phyloP scores from a whole-genome alignment of 371 early-diverging fungal genomes.

The Syncephalastrum sp. region DNA sequence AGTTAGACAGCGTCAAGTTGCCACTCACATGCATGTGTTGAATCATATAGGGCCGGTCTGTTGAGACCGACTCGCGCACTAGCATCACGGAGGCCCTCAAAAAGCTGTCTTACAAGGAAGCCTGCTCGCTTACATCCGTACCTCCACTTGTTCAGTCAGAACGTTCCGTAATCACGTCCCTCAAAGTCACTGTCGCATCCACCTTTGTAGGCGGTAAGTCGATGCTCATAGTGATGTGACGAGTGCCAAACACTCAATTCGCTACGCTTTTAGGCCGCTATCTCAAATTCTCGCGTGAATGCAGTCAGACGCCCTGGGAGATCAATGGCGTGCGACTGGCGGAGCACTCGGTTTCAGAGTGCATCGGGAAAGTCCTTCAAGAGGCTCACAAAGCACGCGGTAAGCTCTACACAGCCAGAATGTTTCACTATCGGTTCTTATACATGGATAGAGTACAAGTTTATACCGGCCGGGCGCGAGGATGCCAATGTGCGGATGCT shows the following conservation, averaged over 20 bases:
- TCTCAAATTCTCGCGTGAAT: conserved; percentile 78
- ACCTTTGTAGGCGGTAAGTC: conserved; percentile 49
- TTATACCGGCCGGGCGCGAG: conserved; percentile 93
- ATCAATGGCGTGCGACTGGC: conserved; percentile 71
- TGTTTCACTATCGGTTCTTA: too few species aligned
- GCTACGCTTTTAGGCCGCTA: conserved; percentile 68
- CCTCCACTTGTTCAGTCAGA: conserved; percentile 46
- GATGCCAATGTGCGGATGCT: conserved; percentile 98
- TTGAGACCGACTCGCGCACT: conserved; percentile 43
- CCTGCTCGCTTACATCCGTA: conserved; percentile 38
- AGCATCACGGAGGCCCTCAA: conserved; percentile 57
- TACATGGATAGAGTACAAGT: conserved; percentile 58
- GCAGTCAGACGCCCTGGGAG: conserved; percentile 89
- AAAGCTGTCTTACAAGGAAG: conserved; percentile 48
- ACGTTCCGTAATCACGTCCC: conserved; percentile 29
- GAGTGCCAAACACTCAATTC: not conserved
- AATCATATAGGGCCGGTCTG: not conserved
- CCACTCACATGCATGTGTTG: too few species aligned
- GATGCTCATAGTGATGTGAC: not conserved
- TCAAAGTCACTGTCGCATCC: conserved; percentile 50
- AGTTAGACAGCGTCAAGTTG: not conserved
- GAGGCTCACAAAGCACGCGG: conserved; percentile 54
- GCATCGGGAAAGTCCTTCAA: conserved; percentile 63
- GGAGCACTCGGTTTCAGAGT: conserved; percentile 81
- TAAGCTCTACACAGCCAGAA: not conserved